phyloP scores from a whole-genome alignment of 164 flowering plant genomes.

The Protea cynaroides region DNA sequence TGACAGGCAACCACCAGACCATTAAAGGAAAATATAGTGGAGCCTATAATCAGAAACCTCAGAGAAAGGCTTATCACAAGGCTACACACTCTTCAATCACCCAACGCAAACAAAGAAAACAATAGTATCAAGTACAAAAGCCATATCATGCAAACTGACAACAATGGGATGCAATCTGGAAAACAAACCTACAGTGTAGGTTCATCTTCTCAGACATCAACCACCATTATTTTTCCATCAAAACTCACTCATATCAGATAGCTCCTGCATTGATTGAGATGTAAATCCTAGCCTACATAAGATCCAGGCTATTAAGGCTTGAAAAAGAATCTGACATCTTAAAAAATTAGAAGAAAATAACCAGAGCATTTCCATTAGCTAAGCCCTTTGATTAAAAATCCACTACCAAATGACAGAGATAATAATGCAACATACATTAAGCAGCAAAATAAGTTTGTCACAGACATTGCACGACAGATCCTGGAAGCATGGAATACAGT shows the following conservation, averaged over 20 bases:
- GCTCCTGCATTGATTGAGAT: constrained; percentile 16
- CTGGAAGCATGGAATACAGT: constrained; percentile 16
- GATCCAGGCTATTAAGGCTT: constrained; percentile 8
- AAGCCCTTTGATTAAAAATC: constrained; percentile 13
- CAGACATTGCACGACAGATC: constrained; percentile 31
- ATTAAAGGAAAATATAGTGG: constrained; percentile 21
- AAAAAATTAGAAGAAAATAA: constrained; percentile 1
- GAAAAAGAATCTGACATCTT: constrained; percentile 7
- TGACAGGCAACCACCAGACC: constrained; percentile 38
- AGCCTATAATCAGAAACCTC: constrained; percentile 14
- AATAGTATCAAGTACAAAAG: constrained; percentile 7
- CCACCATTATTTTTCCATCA: constrained; percentile 12
- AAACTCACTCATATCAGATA: constrained; percentile 12
- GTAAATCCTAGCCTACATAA: constrained; percentile 17
- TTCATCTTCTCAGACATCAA: constrained; percentile 17
- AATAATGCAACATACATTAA: constrained; percentile 44
- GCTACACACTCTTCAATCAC: constrained; percentile 10
- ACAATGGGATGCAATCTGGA: constrained; percentile 8
- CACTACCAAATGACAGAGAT: constrained; percentile 14
- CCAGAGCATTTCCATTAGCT: constrained; percentile 7
- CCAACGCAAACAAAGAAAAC: background rate
- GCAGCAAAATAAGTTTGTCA: constrained; percentile 36
- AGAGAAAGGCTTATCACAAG: constrained; percentile 16
- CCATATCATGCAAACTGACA: constrained; percentile 8
- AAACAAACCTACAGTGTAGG: constrained; percentile 17